Evolutionary conservation across 805 yeast species (phyloP).

Genomic region (Saccharomycopsis amapae): DNA sequence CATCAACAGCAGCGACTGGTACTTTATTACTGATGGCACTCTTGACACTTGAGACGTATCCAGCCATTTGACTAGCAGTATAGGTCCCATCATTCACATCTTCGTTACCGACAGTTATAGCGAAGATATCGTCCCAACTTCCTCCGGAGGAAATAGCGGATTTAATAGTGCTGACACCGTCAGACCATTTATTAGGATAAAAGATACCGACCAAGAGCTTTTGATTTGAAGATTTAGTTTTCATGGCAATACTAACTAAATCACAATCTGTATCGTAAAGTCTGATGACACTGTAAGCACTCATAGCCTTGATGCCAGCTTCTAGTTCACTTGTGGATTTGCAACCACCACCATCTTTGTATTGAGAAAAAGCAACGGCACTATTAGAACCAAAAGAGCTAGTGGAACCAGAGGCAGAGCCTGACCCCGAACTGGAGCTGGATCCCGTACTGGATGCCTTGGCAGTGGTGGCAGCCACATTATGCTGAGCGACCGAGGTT

Average conservation of each 20-base stretch:
- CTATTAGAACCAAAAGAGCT: constrained; percentile 22
- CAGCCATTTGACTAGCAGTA: constrained; percentile 45
- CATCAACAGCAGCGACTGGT: constrained; percentile 88
- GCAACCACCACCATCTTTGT: constrained; percentile 62
- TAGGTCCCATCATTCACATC: constrained; percentile 83
- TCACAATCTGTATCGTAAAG: constrained; percentile 81
- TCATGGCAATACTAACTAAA: constrained; percentile 67
- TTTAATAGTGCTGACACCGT: constrained; percentile 48
- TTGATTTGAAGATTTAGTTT: constrained; percentile 55
- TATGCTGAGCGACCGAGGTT: background rate
- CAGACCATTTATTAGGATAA: constrained; percentile 45
- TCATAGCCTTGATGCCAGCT: constrained; percentile 47
- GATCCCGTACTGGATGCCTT: constrained; percentile 3
- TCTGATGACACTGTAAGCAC: constrained; percentile 56
- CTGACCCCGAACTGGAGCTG: constrained; percentile 7
- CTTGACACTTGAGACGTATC: constrained; percentile 47
- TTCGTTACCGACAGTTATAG: constrained; percentile 92
- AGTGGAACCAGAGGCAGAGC: constrained; percentile 29
- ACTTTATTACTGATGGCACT: constrained; percentile 61
- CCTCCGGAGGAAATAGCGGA: constrained; percentile 53
- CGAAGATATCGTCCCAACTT: constrained; percentile 61
- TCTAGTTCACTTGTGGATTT: constrained; percentile 53
- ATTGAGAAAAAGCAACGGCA: constrained; percentile 80
- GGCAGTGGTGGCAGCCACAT: background rate
- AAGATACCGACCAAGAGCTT: constrained; percentile 70